Evolutionary conservation across 2,329 filamentous ascomycete species (phyloP), one percentile per base, ranked within the genome.

Genomic region (Colletotrichum orchidophilum): DNA sequence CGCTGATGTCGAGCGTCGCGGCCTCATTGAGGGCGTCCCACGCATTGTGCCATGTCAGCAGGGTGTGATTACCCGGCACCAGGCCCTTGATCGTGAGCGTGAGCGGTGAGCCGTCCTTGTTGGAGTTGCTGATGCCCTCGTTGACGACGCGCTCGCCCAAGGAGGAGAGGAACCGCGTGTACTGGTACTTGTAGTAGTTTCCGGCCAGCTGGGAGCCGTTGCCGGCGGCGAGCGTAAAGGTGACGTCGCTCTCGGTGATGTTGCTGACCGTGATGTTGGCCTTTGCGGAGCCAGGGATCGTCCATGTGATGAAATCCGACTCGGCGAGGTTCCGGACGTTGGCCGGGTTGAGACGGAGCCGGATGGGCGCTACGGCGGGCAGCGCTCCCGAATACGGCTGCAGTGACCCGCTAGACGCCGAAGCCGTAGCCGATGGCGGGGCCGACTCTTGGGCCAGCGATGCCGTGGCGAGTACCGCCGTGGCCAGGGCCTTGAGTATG

Each of bases 21-120:
- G 73, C 68, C n/a, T 60, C 31, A 9, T 68, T 60, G 27, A 79
- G 54, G 5, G 69, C 68, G 50, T 80, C 77, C 78, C 78, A 79
- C 1, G 75, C 76, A 53, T 80, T 80, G 63, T 79, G 77, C 74
- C 75, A 80, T 6, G 78, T 71, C 24, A 78, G 59, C 8, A 79
- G 68, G 3, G 74, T 75, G 54, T 80, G 78, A 12, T 75, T 66
- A 12, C 78, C 78, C n/a, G 74, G 61, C 2, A 75, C 29, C 3
- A 80, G 73, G 1, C 77, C 78, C 31, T 72, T 75, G 21, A 80
- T 73, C 29, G 76, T 74, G 15, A 79, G 70, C 1, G 75, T 75
- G 50, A 79, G 76, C 3, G 76, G 42, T 8, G 74, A 66, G 13
- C 75, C 77, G 27, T 71, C 73, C 18, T 75, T 71, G 26, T 69